Evolutionary conservation across 768 basidiomycete genomes (phyloP), one percentile per base, ranked within the genome.

Genomic region (Phaffia tasmanica): DNA sequence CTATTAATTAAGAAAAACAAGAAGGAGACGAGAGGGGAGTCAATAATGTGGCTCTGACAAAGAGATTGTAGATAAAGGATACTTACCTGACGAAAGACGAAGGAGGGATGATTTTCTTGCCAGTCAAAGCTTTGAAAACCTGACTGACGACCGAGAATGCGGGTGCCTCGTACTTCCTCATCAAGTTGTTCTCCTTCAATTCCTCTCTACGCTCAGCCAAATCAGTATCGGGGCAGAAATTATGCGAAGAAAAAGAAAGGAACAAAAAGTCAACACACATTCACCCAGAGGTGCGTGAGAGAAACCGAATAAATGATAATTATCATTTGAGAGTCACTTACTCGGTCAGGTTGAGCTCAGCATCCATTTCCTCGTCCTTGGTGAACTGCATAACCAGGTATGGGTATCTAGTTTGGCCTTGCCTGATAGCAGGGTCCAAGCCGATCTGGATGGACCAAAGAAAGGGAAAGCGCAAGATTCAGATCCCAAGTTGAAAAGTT

Each of bases 301-400:
- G 65, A 16, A 23, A 49, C 15, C 6, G 59, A 29, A 3, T n/a
- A 3, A 15, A 18, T 23, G 35, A 16, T 55, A 8, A 35, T 14
- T 5, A 42, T 42, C 35, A 11, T 42, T 42, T 42, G 35, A 11
- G 11, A 42, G 35, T 11, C 4, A 77, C 88, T 63, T 77, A 93
- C 91, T 97, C 91, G 51, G 83, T 80, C 81, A 98, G 83, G 73
- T 94, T 95, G 47, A 98, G 79, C 74, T 95, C 92, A 6, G 92
- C 89, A 29, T 93, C 94, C 69, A 92, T 90, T 77, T 95, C 92
- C 75, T 98, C 95, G 71, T 97, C 94, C 65, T 88, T 83, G n/a
- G 85, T 86, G 77, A 95, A 98, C 72, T 95, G 93, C 86, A 97
- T 93, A 64, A 99, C 94, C 25, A 99, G 80, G 75, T 95, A 99